Percentiles rank a stretch among this genome's conserved stretches.
These are phyloP conservation scores for Macrotyloma uniflorum DNA, from an alignment of 306 rosid genomes.

Conservation along the genomic window DNA sequence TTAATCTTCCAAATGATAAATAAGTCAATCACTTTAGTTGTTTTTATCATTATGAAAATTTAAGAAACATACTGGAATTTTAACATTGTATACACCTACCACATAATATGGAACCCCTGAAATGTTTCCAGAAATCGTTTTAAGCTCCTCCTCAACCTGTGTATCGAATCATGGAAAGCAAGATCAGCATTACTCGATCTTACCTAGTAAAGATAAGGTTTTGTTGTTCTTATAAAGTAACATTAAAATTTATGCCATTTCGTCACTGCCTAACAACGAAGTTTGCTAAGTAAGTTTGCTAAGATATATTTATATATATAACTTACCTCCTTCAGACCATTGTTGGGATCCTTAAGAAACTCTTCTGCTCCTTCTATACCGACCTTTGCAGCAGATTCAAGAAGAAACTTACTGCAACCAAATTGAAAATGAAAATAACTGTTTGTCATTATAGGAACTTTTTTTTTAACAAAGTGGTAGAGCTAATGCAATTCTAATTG, in stretches of 20 bases:
- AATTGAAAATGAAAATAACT: slow-evolving; percentile 34
- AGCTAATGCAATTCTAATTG: no score
- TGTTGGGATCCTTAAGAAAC: slow-evolving; percentile 75
- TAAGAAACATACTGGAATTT: neutral
- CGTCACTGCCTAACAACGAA: neutral
- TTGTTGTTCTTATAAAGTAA: neutral
- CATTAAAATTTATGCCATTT: no score
- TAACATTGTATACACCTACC: slow-evolving; percentile 51
- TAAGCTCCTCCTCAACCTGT: slow-evolving; percentile 78
- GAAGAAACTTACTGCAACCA: slow-evolving; percentile 80
- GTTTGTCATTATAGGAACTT: neutral
- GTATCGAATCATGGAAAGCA: slow-evolving; percentile 31
- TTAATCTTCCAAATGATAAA: slow-evolving; percentile 65
- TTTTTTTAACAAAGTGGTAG: neutral
- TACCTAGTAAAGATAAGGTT: neutral
- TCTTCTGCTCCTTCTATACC: slow-evolving; percentile 84
- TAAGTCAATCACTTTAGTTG: neutral
- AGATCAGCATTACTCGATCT: slow-evolving; percentile 12
- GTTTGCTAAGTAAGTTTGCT: slow-evolving; percentile 1
- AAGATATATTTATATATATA: neutral
- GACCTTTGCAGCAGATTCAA: slow-evolving; percentile 75
- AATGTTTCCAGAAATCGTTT: slow-evolving; percentile 53
- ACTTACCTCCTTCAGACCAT: slow-evolving; percentile 78
- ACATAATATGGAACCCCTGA: slow-evolving; percentile 80
- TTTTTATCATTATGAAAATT: neutral